Evolutionary conservation across 202 grass and related monocot species (phyloP).

Genomic region (Elaeis oleifera): DNA sequence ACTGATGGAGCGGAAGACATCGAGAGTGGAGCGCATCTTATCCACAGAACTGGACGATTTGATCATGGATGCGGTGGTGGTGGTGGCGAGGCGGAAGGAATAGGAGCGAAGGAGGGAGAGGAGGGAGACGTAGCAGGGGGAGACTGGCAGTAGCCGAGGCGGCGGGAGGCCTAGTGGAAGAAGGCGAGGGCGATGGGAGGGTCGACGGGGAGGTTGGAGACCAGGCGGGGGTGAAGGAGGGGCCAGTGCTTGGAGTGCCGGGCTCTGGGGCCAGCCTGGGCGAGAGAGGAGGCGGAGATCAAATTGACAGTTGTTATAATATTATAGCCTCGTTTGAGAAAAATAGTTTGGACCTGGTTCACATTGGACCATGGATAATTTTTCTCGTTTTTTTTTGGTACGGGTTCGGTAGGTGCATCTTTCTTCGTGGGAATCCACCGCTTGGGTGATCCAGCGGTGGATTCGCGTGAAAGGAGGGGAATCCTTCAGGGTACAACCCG

Average conservation of each 20-base stretch:
- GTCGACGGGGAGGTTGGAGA: constrained; percentile 12
- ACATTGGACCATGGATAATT: no score
- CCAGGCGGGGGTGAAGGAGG: constrained; percentile 32
- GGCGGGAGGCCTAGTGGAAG: constrained; percentile 12
- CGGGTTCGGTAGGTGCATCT: no score
- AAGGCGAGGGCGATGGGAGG: constrained; percentile 1
- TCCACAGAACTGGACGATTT: not conserved
- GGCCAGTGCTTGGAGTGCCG: constrained; percentile 36
- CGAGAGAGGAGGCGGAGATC: constrained; percentile 8
- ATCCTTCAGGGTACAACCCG: no score
- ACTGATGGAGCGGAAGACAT: not conserved
- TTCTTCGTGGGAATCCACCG: no score
- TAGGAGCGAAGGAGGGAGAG: not conserved
- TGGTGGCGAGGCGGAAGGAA: not conserved
- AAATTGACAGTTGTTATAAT: no score
- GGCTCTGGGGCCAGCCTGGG: not conserved
- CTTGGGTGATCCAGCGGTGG: no score
- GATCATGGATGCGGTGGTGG: not conserved
- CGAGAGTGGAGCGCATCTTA: not conserved
- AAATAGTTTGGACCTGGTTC: no score
- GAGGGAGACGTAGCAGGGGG: constrained; percentile 8
- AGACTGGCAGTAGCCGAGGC: constrained; percentile 11
- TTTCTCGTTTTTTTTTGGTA: no score
- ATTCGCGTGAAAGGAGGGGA: no score
- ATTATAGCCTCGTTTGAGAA: no score